Conservation (phyloP, 164 flowering plant species). For the Nymphaea thermarum region DNA sequence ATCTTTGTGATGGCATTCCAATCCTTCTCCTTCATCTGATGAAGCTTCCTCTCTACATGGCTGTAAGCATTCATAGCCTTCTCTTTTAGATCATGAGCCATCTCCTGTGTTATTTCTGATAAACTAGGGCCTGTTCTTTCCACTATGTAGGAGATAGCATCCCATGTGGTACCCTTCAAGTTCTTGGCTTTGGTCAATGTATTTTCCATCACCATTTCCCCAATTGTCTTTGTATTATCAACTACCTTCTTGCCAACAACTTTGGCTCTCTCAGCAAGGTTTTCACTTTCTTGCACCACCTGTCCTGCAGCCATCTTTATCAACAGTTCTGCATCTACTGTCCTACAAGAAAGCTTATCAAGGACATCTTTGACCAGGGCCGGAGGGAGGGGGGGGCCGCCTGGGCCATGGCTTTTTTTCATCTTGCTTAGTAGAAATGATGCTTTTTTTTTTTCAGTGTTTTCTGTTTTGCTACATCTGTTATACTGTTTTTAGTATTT, state of each 20-base stretch:
- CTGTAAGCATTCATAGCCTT: slow-evolving; percentile 4
- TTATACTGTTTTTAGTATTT: no score
- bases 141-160: background rate
- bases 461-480: no score
- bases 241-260: slow-evolving; percentile 5
- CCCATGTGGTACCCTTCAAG: background rate
- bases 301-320: background rate
- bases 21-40: no score
- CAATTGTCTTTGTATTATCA: background rate
- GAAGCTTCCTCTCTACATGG: slow-evolving; percentile 7
- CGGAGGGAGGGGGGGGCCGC: no score
- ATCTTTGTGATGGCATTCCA: no score
- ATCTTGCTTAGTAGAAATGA: no score
- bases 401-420: no score
- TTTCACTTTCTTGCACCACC: background rate
- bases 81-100: slow-evolving; percentile 3
- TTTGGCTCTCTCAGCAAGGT: background rate
- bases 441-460: no score
- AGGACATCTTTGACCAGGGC: background rate
- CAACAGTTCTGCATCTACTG: background rate
- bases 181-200: background rate
- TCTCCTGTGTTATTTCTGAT: slow-evolving; percentile 2
- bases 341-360: background rate
- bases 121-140: background rate
- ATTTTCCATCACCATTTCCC: background rate